Base-by-base conservation (phyloP, 192 early-diverging fungal genomes). In the Jimgerdemannia flammicorona region DNA sequence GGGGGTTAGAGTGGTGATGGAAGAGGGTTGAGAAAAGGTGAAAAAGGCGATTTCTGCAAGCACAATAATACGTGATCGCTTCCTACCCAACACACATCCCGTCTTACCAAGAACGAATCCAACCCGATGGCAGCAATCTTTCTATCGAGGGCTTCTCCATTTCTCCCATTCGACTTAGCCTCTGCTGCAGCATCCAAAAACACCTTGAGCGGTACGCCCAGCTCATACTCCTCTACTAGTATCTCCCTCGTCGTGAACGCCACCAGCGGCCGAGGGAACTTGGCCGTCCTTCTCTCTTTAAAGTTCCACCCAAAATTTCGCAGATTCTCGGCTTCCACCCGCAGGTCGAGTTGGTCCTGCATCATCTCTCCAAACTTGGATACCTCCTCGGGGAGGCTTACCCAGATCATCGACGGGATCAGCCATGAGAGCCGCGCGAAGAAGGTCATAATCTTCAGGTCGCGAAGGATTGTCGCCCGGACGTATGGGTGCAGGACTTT, bases 401-500 rank as follows among this genome's bases (percentile, higher is more conserved):
- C 85, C 94, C 95, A 98, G 40, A 91, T 81, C 71, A 95, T 87
- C 9, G 84, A 91, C 0, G 98, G 98, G 39, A 99, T 86, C 65
- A 74, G 63, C 29, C 89, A 83, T 4, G 97, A 78, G 40, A 92
- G 29, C 11, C 70, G 75, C 10, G 95, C 95, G 64, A 91, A 89
- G 68, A 85, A 84, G 10, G 74, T 67, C 87, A 99, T 94, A 67
- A 98, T 95, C 20, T 85, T 86, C 75, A 99, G 80, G 78, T 99
- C 98, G 8, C 90, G 85, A 4, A 80, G 70, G n/a, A 99, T 93
- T 41, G 87, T 77, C 7, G 77, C 70, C 20, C 78, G 86, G 0
- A 93, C 96, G 10, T 87, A 83, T 4, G 98, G 98, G 77, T 98
- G 98, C 41, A 98, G 80, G 17, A 99, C 90, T 77, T 99, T 99